Conservation (phyloP, 2,329 filamentous ascomycete genomes). For the Chrysoporthe puriensis region DNA sequence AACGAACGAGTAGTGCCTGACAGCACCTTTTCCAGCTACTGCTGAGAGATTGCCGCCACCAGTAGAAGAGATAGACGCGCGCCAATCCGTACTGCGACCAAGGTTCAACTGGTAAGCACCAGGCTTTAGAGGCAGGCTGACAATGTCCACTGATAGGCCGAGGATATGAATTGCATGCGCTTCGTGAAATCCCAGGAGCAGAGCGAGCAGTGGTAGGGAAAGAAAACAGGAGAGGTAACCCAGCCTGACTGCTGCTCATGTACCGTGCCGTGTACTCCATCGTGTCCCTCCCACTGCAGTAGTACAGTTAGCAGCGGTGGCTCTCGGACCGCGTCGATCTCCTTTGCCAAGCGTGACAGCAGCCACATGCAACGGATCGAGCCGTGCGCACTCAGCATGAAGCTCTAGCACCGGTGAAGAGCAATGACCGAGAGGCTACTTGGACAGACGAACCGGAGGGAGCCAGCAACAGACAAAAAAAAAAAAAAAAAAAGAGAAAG, state of each 20-base stretch:
- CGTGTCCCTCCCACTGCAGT: background rate
- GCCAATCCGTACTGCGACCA: background rate
- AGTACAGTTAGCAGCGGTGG: background rate
- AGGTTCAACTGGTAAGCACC: background rate
- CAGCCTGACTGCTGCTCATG: background rate
- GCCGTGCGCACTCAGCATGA: background rate
- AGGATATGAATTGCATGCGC: background rate
- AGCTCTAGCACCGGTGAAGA: background rate
- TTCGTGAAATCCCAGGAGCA: background rate
- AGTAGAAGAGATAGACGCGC: background rate
- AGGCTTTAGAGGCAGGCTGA: background rate
- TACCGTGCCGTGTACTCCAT: background rate
- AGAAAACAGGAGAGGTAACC: background rate
- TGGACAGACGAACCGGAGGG: background rate
- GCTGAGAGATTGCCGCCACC: background rate
- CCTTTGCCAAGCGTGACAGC: background rate
- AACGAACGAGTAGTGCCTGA: background rate
- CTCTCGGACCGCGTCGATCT: background rate
- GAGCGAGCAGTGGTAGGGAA: background rate
- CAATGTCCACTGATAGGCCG: background rate
- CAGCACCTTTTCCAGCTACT: background rate
- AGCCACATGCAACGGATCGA: constrained; percentile 2
- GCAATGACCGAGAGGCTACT: background rate
- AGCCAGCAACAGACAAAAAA: background rate
- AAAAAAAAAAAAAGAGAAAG: background rate